Conservation (phyloP, 2,329 filamentous ascomycete genomes). For the Microdochium trichocladiopsis region DNA sequence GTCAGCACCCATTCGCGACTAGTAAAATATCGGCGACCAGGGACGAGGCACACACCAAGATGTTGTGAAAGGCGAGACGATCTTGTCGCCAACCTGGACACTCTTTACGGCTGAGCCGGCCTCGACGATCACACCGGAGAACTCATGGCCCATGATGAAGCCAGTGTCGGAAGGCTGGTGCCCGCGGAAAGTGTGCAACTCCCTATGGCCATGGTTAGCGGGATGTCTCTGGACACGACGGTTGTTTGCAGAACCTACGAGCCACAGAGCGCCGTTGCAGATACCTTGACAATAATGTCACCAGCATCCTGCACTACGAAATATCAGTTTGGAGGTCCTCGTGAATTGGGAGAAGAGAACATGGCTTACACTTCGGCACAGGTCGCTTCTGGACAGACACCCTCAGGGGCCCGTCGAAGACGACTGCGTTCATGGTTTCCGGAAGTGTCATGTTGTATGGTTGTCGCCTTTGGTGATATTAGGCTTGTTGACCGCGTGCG, state of each 20-base stretch:
- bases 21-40: not conserved
- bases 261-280: slow-evolving; percentile 79
- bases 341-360: not conserved
- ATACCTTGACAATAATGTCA: slow-evolving; percentile 79
- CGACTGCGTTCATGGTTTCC: slow-evolving; percentile 75
- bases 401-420: slow-evolving; percentile 74
- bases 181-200: slow-evolving; percentile 81
- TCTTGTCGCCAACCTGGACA: slow-evolving; percentile 65
- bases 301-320: slow-evolving; percentile 53
- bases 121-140: slow-evolving; percentile 68
- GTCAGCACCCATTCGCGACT: not conserved
- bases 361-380: slow-evolving; percentile 52
- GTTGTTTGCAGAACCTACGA: slow-evolving; percentile 48
- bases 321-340: slow-evolving; percentile 6
- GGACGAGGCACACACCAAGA: slow-evolving; percentile 52
- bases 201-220: slow-evolving; percentile 38
- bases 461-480: not conserved
- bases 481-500: not conserved
- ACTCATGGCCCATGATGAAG: slow-evolving; percentile 76
- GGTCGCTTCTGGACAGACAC: slow-evolving; percentile 74
- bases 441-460: slow-evolving; percentile 20
- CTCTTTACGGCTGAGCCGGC: slow-evolving; percentile 60
- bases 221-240: slow-evolving; percentile 3
- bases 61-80: slow-evolving; percentile 78
- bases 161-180: slow-evolving; percentile 62